Base-by-base conservation (phyloP, 1,139 yeast species). In the Magnusiomyces ingens region DNA sequence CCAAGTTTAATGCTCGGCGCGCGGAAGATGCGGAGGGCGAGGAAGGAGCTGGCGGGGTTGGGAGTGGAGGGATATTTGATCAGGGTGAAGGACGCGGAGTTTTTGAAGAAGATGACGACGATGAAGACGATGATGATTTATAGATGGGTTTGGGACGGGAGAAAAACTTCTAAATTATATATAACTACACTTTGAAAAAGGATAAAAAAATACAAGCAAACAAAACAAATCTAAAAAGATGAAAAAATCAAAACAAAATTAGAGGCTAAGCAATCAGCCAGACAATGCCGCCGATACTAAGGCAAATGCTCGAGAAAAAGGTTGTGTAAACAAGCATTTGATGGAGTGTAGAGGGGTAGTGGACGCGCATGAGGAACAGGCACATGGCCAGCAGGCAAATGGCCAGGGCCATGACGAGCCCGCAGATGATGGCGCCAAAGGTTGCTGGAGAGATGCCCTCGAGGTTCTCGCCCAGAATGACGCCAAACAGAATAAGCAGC, bases 401-500 rank as follows among this genome's bases (percentile, higher is more conserved):
- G 4, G 61, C 59, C 35, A 74, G 61, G 11, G 76, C 70, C 35
- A 75, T 54, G 2, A 75, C 42, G 55, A 72, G 57, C 10, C 76
- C 71, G 48, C 57, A 49, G 42, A 58, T 58, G 53, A 58, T 62
- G 54, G 57, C 65, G 41, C 51, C 62, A 57, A 54, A 57, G 46
- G 59, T 65, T 22, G 45, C 48, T 1, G 48, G 17, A 10, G 64
- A 61, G 19, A 60, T 57, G 36, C 55, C 58, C 42, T 49, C 58
- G 64, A 57, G 65, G 61, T 59, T 76, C 38, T 65, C 73, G 17
- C 73, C 67, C 8, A 72, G 60, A 8, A 77, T 68, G 36, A 77
- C 74, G 1, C 81, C 79, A 26, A 78, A 64, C 1, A 79, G 71
- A 29, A 78, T 69, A 3, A 77, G 76, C 1, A 78, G 70, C n/a